Evolutionary conservation across 2,329 filamentous ascomycete genomes (phyloP).

Genomic region (Camillea tinctor): DNA sequence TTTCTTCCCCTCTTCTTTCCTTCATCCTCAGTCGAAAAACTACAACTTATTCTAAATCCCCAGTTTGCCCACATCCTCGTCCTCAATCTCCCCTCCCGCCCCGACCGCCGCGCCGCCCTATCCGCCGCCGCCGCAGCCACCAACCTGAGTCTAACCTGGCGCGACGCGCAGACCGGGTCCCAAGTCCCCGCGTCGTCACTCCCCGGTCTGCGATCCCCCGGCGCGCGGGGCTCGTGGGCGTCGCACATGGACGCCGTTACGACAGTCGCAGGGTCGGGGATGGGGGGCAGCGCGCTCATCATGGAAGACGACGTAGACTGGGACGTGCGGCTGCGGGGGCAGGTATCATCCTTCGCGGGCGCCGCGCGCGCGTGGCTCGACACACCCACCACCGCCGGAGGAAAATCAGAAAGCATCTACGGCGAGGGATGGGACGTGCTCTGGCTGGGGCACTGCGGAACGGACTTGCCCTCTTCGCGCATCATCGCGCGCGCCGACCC

Average conservation of each 20-base stretch:
- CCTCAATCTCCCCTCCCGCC: conserved; percentile 49
- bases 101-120: conserved; percentile 51
- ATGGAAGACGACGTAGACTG: conserved; percentile 59
- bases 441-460: conserved; percentile 30
- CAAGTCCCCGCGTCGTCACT: conserved; percentile 32
- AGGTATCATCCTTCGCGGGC: conserved; percentile 43
- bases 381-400: not conserved
- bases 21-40: not conserved
- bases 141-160: conserved; percentile 43
- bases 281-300: conserved; percentile 47
- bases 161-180: conserved; percentile 44
- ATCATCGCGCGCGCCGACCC: conserved; percentile 18
- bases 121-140: conserved; percentile 46
- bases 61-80: conserved; percentile 55
- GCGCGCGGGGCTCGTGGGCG: conserved; percentile 38
- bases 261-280: conserved; percentile 41
- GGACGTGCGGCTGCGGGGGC: conserved; percentile 50
- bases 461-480: no score
- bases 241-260: conserved; percentile 38
- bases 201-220: conserved; percentile 21
- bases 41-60: not conserved
- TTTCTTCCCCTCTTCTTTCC: no score
- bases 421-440: conserved; percentile 27
- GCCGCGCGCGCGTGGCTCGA: conserved; percentile 31
- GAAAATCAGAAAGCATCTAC: conserved; percentile 10